A percentile compares a stretch with the other conserved stretches of the same genome.
phyloP scores from a whole-genome alignment of 164 flowering plant genomes.

The Hamamelis virginiana region DNA sequence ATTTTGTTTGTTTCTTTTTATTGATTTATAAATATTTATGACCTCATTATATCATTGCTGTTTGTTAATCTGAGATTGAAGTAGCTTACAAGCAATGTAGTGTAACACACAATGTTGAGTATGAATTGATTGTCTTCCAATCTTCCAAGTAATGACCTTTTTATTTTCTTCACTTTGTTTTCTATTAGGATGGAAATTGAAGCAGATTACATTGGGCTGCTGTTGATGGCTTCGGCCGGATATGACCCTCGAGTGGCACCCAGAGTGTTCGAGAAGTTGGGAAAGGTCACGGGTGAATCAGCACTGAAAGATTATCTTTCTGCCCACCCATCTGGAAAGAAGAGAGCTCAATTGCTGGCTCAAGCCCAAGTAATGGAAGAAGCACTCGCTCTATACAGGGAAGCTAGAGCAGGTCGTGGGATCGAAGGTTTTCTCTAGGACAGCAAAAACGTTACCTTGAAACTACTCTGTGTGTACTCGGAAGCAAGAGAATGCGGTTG shows the following conservation, averaged over 20 bases:
- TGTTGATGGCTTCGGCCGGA: conserved; percentile 87
- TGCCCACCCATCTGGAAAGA: conserved; percentile 95
- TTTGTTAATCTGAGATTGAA: no score
- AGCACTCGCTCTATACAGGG: conserved; percentile 70
- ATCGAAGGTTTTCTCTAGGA: conserved; percentile 67
- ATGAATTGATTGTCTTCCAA: no score
- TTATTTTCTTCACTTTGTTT: not conserved
- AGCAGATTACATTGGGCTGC: conserved; percentile 92
- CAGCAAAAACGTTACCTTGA: not conserved
- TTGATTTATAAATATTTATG: no score
- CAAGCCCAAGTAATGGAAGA: conserved; percentile 94
- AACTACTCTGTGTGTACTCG: not conserved
- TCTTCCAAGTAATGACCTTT: not conserved
- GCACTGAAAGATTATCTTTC: conserved; percentile 72
- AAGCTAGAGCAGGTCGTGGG: conserved; percentile 58
- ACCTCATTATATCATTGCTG: no score
- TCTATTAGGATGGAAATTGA: conserved; percentile 89
- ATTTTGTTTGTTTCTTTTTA: no score
- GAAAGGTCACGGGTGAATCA: conserved; percentile 62
- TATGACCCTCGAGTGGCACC: conserved; percentile 94
- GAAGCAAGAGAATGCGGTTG: not conserved
- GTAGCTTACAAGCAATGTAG: no score
- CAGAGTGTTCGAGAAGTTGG: conserved; percentile 77
- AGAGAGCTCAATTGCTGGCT: conserved; percentile 68
- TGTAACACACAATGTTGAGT: no score